Evolutionary conservation across 495 filamentous ascomycete genomes (phyloP), one percentile per base, ranked within the genome.

Genomic region (Glutinoglossum americanum): DNA sequence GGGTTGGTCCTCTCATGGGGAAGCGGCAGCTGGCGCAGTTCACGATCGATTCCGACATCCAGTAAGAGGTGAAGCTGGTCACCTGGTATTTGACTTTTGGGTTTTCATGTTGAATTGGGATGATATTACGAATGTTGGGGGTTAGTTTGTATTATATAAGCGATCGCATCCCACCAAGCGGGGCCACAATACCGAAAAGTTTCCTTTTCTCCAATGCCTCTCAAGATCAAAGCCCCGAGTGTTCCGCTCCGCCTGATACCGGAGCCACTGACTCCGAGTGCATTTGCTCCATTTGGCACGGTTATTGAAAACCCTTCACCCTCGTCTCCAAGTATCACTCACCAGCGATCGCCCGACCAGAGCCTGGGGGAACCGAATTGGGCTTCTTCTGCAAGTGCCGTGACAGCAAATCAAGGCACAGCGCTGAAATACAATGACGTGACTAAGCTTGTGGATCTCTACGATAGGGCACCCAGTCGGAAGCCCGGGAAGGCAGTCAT

Each of bases 341-440:
- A 60, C 51, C 59, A 47, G 51, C 54, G 49, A 30, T 66, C 49
- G 66, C 69, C 56, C 68, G 59, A 65, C 73, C 64, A 56, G 70
- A 67, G 64, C 74, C 69, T 67, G 41, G 26, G 27, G 54, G 47
- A 21, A 51, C 6, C 25, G 26, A 45, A 35, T 21, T 21, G 41
- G 41, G 41, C 17, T 13, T 23, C n/a, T 45, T 21, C 41, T 28
- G 13, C 45, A 30, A 44, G 28, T 25, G 44, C 59, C 23, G 21
- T 37, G 35, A 6, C 68, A 19, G 79, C 87, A 61, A 97, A 97
- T 73, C 92, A 98, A 72, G 81, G 82, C 62, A 82, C 82, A 47
- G 90, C 92, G 5, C 75, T 87, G 63, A 95, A 94, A 71, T 90
- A 86, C 72, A 76, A 78, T 59, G 77, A 84, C 64, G 79, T 95